A percentile compares a stretch with the other conserved stretches of the same genome.
Conservation (phyloP, 257 asterid genomes). For the Solanum etuberosum region DNA sequence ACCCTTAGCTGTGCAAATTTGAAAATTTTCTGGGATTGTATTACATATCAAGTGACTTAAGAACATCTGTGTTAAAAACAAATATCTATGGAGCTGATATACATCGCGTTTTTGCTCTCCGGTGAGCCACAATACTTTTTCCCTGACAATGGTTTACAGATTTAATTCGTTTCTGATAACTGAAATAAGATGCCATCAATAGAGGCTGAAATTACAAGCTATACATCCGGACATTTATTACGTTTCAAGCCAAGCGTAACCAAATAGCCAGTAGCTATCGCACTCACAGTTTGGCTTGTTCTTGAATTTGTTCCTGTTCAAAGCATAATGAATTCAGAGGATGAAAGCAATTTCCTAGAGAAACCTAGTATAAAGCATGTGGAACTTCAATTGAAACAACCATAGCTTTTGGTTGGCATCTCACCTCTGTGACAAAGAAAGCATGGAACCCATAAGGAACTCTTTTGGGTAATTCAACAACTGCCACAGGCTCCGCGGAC, state of each 20-base stretch:
- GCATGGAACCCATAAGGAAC: slow-evolving; percentile 98
- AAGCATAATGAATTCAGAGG: slow-evolving; percentile 6
- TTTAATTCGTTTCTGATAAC: neutral
- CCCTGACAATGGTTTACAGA: neutral
- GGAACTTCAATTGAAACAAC: neutral
- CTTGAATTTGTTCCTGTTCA: slow-evolving; percentile 85
- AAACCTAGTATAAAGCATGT: neutral
- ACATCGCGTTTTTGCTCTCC: neutral
- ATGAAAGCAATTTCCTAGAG: neutral
- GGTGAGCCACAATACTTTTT: neutral
- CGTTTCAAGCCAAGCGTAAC: neutral
- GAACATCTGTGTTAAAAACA: no score
- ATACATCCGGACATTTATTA: neutral
- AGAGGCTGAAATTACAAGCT: neutral
- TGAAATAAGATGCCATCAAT: neutral
- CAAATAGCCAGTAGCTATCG: neutral
- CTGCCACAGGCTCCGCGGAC: slow-evolving; percentile 83
- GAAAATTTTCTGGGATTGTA: neutral
- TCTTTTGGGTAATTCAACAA: slow-evolving; percentile 65
- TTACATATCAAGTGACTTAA: neutral
- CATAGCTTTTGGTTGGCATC: neutral
- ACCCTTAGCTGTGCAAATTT: no score
- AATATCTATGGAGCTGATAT: neutral
- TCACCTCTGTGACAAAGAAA: slow-evolving; percentile 82
- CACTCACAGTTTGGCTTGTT: slow-evolving; percentile 49